These are phyloP conservation scores for Lentithecium fluviatile DNA, from an alignment of 495 filamentous ascomycete genomes.

Conservation along the genomic window DNA sequence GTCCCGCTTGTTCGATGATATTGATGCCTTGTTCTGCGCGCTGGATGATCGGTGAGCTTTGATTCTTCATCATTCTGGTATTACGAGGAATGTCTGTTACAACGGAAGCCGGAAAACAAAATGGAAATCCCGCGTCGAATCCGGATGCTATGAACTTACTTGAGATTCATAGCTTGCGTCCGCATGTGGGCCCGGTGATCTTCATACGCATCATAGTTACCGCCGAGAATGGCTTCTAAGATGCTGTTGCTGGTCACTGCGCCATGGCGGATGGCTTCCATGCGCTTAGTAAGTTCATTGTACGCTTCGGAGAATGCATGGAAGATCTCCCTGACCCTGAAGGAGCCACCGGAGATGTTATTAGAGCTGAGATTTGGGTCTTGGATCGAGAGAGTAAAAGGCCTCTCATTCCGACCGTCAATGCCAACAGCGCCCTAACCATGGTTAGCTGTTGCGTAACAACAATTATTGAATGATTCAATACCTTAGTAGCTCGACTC, in stretches of 20 bases:
- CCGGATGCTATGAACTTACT: constrained; percentile 11
- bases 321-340: constrained; percentile 61
- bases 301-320: constrained; percentile 64
- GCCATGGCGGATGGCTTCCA: constrained; percentile 60
- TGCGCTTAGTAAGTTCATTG: constrained; percentile 53
- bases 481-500: constrained; percentile 68
- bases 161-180: neutral
- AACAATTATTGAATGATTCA: constrained; percentile 18
- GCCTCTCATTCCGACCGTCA: constrained; percentile 44
- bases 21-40: no score
- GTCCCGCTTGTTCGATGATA: no score
- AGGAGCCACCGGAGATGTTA: constrained; percentile 82
- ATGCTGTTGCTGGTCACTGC: constrained; percentile 29
- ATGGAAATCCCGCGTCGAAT: neutral
- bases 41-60: no score
- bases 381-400: constrained; percentile 67
- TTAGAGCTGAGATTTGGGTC: constrained; percentile 83
- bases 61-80: no score
- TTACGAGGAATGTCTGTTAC: neutral
- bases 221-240: constrained; percentile 39
- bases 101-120: neutral
- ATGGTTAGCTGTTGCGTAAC: constrained; percentile 1
- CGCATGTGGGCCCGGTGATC: constrained; percentile 25
- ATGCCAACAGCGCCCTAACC: constrained; percentile 6
- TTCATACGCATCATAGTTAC: constrained; percentile 42